Base-by-base conservation (phyloP, 768 basidiomycete species). In the Crucibulum laeve region DNA sequence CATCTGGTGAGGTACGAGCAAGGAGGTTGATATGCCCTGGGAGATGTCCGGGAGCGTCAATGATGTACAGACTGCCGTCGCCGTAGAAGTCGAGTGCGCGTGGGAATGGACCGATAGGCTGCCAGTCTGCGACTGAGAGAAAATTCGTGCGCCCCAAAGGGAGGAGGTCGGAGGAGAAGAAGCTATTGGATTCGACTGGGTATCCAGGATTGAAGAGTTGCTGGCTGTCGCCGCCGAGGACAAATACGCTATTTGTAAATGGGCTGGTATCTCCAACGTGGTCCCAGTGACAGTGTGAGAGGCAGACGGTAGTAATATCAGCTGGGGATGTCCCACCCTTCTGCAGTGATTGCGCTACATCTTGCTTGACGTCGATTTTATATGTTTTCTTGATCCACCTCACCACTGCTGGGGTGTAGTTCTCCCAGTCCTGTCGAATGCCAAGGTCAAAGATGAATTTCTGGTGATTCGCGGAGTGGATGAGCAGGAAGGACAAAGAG, bases 1-100 rank as follows among this genome's bases (percentile, higher is more conserved):
- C 76, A 15, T 71, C 66, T 1, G 69, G 43, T 14, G 75, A 78
- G 2, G 77, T 80, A 36, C 80, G 76, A 4, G 65, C 76, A 7
- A 80, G 68, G 25, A 74, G 46, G 47, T 75, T 79, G 44, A 82
- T 48, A 43, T 83, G 79, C 0, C 81, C 81, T 1, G 61, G 57
- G 22, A 79, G 53, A 53, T 83, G 80, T 0, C 81, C 80, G 1
- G 78, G 68, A 1, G 79, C 70, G 50, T 82, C 74, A 45, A 82
- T 53, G 46, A 83, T 66, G 50, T 77, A 82, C 25, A 80, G 53
- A 50, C 74, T 77, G 4, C 80, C 80, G 47, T 84, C 80, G n/a
- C 68, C 69, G 49, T 73, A 79, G 52, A 69, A 72, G 59, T 83
- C 78, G 15, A 72, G 51, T 4, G 75, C 72, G 19, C 54, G 67